Conservation (phyloP, 148 eudicot genomes). For the Camellia sinensis region DNA sequence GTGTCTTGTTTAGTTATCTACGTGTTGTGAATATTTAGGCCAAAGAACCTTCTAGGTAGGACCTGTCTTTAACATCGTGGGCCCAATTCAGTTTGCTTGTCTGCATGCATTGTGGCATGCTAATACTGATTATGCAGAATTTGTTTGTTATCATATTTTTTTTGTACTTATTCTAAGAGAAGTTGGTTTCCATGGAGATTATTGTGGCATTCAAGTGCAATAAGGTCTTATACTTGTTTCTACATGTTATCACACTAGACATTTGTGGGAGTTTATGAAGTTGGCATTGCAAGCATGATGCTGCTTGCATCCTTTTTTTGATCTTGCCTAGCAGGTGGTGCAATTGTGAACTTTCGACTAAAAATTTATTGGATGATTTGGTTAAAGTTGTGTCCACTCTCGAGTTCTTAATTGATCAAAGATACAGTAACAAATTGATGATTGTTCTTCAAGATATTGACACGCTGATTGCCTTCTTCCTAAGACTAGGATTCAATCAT, state of each 20-base stretch:
- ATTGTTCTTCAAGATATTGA: not conserved
- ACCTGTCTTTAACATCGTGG: not conserved
- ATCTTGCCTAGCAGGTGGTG: not conserved
- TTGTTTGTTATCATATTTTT: not conserved
- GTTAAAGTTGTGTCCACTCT: not conserved
- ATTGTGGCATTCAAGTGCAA: not conserved
- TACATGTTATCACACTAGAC: not conserved
- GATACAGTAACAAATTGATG: not conserved
- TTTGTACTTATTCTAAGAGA: not conserved
- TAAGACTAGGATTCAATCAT: not conserved
- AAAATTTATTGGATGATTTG: not conserved
- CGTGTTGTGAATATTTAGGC: not conserved
- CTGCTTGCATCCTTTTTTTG: no score
- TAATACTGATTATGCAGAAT: not conserved
- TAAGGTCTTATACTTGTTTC: not conserved
- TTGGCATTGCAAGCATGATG: not conserved
- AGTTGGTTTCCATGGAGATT: not conserved
- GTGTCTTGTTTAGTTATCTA: constrained; percentile 1
- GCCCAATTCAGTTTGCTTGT: constrained; percentile 1
- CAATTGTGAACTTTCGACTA: not conserved
- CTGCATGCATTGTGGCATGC: not conserved
- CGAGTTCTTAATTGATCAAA: not conserved
- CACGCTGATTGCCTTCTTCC: not conserved
- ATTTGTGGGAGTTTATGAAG: not conserved
- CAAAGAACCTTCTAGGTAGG: not conserved